phyloP scores from a whole-genome alignment of 140 eudicot species.

The Flaveria floridana region DNA sequence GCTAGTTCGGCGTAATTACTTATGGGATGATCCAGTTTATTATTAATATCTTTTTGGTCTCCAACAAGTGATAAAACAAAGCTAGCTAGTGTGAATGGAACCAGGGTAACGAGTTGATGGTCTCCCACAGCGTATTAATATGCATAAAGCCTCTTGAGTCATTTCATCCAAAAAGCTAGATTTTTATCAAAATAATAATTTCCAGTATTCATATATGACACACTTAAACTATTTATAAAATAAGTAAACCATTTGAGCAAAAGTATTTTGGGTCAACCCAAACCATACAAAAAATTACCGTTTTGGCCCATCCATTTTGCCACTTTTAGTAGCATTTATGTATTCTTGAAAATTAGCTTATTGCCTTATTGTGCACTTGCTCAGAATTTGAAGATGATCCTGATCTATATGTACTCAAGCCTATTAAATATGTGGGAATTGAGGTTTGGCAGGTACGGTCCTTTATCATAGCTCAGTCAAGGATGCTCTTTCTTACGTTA shows the following conservation, averaged over 20 bases:
- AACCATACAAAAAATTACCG: background rate
- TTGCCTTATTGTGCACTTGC: conserved; percentile 13
- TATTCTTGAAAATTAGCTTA: conserved; percentile 5
- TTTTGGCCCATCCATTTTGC: background rate
- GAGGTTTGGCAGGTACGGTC: conserved; percentile 94
- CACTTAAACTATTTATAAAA: background rate
- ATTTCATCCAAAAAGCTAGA: background rate
- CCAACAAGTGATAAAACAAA: background rate
- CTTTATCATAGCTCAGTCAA: conserved; percentile 15
- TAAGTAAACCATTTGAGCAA: background rate
- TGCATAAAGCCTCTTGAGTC: background rate
- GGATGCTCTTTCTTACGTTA: background rate
- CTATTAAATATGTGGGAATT: conserved; percentile 86
- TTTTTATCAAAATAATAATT: background rate
- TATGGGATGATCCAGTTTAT: background rate
- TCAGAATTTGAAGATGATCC: conserved; percentile 99
- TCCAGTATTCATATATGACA: background rate
- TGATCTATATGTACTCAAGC: conserved; percentile 88
- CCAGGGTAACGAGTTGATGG: background rate
- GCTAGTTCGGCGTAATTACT: background rate
- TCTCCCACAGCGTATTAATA: background rate
- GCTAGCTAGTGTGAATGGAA: background rate
- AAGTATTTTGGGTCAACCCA: background rate
- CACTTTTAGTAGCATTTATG: background rate
- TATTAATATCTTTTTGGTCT: background rate